These are phyloP conservation scores for Scedosporium aurantiacum DNA, from an alignment of 2,329 filamentous ascomycete species.

Conservation along the genomic window DNA sequence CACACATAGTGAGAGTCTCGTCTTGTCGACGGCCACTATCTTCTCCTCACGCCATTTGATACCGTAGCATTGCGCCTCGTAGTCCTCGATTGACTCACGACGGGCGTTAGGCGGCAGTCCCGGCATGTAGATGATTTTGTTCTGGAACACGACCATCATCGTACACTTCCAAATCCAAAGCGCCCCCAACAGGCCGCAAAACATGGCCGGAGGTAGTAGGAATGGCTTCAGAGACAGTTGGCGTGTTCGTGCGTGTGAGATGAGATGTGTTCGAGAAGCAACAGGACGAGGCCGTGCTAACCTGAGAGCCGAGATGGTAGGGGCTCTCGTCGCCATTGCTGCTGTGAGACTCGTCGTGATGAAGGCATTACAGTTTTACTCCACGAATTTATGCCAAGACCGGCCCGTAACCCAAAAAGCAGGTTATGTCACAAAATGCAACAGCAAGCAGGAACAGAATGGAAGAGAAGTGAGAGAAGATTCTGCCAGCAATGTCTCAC, in stretches of 20 bases:
- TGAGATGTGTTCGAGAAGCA: not conserved
- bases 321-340: not conserved
- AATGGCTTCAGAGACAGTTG: slow-evolving; percentile 20
- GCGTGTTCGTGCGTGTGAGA: slow-evolving; percentile 12
- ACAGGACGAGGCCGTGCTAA: not conserved
- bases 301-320: not conserved
- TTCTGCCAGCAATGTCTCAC: no score
- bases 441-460: not conserved
- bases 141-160: slow-evolving; percentile 68
- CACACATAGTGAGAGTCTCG: slow-evolving; percentile 49
- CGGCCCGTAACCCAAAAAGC: not conserved
- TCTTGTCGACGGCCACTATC: slow-evolving; percentile 52
- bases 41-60: slow-evolving; percentile 57
- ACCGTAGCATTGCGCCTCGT: slow-evolving; percentile 45
- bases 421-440: not conserved
- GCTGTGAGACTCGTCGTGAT: not conserved
- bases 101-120: slow-evolving; percentile 62
- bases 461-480: not conserved
- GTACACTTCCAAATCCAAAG: slow-evolving; percentile 58
- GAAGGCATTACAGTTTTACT: not conserved
- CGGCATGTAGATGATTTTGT: slow-evolving; percentile 74
- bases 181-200: slow-evolving; percentile 51
- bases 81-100: slow-evolving; percentile 55
- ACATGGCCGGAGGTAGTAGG: slow-evolving; percentile 56
- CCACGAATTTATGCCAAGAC: not conserved